Percentiles rank a stretch among this genome's conserved stretches.
Evolutionary conservation across 2,329 filamentous ascomycete species (phyloP).

Genomic region (Aureobasidium melanogenum): DNA sequence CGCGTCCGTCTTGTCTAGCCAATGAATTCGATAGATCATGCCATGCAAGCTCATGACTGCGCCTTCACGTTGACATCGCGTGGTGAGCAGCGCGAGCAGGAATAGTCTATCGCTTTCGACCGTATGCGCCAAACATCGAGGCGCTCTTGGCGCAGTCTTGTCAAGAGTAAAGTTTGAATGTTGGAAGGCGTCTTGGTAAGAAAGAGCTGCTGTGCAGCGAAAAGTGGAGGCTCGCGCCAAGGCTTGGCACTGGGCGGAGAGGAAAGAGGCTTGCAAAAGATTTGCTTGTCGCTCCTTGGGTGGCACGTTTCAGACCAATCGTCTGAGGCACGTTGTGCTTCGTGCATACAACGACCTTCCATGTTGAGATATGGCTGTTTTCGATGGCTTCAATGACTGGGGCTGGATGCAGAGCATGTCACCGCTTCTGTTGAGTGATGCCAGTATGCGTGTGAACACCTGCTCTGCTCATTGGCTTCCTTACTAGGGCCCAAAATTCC

Average conservation of each 20-base stretch:
- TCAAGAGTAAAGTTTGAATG: background rate
- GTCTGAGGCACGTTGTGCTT: background rate
- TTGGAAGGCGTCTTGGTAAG: background rate
- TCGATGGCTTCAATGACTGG: background rate
- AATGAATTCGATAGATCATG: background rate
- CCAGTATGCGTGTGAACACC: background rate
- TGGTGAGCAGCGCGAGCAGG: background rate
- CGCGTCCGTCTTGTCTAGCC: background rate
- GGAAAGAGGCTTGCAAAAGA: background rate
- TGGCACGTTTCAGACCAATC: background rate
- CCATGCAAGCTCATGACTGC: background rate
- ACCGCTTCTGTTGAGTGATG: background rate
- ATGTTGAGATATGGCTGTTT: background rate
- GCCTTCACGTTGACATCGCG: background rate
- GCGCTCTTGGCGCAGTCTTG: background rate
- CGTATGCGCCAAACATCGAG: constrained; percentile 3
- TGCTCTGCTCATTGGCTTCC: background rate
- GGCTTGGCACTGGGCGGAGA: background rate
- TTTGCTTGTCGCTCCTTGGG: background rate
- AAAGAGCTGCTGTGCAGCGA: background rate
- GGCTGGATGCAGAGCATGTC: background rate
- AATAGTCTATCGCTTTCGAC: background rate
- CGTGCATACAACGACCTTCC: background rate
- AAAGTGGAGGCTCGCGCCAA: background rate
- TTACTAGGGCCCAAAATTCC: background rate